phyloP scores from a whole-genome alignment of 495 filamentous ascomycete genomes.

The Tuber borchii region DNA sequence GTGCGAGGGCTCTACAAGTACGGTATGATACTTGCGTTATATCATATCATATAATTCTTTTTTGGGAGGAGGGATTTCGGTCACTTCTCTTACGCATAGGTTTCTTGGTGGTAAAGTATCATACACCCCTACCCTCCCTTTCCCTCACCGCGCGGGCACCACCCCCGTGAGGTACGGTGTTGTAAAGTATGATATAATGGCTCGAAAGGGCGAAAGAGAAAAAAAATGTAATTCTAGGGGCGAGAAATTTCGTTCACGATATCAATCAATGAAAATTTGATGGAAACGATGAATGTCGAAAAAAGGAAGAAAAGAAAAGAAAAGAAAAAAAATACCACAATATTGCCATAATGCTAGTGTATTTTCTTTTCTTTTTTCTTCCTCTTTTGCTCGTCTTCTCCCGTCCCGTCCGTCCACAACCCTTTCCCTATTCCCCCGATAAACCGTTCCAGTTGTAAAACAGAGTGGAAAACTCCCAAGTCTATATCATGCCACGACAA shows the following conservation, averaged over 20 bases:
- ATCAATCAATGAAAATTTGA: neutral
- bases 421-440: neutral
- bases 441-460: conserved; percentile 1
- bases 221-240: neutral
- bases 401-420: neutral
- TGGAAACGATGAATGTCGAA: neutral
- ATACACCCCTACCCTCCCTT: neutral
- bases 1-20: neutral
- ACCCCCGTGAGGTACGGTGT: neutral
- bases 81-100: neutral
- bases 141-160: neutral
- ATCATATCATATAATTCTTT: neutral
- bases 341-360: neutral
- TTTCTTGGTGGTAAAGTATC: neutral
- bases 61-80: neutral
- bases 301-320: neutral
- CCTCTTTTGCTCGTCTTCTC: neutral
- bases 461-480: conserved; percentile 1
- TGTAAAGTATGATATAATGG: conserved; percentile 12
- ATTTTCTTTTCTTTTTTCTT: neutral
- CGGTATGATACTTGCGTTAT: neutral
- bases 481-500: conserved; percentile 8
- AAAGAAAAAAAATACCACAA: neutral
- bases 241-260: neutral
- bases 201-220: conserved; percentile 32